Evolutionary conservation across 495 filamentous ascomycete genomes (phyloP).

Genomic region (Astrothelium subdiscretum): DNA sequence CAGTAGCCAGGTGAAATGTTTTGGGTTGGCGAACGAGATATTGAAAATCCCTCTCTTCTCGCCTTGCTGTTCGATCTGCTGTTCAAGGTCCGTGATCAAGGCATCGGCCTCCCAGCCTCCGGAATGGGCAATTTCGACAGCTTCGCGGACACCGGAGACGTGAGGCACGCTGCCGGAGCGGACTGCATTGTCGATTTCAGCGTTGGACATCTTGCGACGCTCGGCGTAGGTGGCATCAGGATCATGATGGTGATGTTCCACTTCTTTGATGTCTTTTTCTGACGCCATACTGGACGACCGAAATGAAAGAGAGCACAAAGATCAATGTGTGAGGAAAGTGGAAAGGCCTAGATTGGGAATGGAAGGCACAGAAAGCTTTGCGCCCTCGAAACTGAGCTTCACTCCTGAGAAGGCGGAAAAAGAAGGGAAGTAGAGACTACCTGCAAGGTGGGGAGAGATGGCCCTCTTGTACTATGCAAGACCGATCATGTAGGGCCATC

Average conservation of each 20-base stretch:
- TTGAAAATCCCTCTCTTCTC: constrained; percentile 26
- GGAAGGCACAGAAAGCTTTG: background rate
- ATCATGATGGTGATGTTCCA: constrained; percentile 2
- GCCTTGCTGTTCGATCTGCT: constrained; percentile 11
- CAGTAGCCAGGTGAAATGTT: constrained; percentile 44
- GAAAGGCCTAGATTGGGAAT: background rate
- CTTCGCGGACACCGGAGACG: constrained; percentile 6
- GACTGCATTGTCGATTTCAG: constrained; percentile 9
- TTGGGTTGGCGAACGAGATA: constrained; percentile 29
- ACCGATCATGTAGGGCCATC: background rate
- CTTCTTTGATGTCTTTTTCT: background rate
- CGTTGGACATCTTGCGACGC: constrained; percentile 10
- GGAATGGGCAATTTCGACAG: constrained; percentile 6
- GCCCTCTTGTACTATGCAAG: background rate
- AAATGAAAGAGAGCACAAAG: background rate
- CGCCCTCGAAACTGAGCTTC: background rate
- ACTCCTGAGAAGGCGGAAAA: background rate
- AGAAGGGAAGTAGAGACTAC: background rate
- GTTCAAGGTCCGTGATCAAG: constrained; percentile 17
- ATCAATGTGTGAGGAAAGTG: background rate
- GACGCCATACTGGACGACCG: background rate
- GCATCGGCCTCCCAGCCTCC: constrained; percentile 23
- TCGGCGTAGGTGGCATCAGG: constrained; percentile 8
- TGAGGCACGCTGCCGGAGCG: constrained; percentile 10
- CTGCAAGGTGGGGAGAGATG: background rate